These are phyloP conservation scores for Lecanosticta acicola DNA, from an alignment of 2,329 filamentous ascomycete species.

Conservation along the genomic window DNA sequence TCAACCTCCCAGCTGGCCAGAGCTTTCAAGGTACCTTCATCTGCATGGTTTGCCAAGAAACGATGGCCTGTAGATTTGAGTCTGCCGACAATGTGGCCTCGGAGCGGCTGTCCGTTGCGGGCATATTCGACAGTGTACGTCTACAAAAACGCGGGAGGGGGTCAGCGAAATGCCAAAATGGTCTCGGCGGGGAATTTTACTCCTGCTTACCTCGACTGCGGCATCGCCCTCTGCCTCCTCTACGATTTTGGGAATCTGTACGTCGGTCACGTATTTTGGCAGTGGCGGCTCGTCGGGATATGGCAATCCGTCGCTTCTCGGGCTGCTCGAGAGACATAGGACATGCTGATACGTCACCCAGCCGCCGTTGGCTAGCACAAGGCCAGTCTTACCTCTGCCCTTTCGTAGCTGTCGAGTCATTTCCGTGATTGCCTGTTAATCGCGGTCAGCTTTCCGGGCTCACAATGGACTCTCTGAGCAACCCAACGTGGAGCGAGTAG, in stretches of 20 bases:
- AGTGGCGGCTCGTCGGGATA: constrained; percentile 49
- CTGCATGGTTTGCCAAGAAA: constrained; percentile 54
- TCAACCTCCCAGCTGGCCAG: constrained; percentile 43
- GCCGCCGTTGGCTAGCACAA: constrained; percentile 62
- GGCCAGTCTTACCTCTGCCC: constrained; percentile 44
- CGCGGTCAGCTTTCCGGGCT: too few relatives aligned
- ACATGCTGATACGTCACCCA: constrained; percentile 61
- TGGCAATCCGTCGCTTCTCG: constrained; percentile 33
- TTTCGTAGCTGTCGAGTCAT: constrained; percentile 51
- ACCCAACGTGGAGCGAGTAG: constrained; percentile 60
- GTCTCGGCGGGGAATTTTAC: too few relatives aligned
- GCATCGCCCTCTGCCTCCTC: constrained; percentile 47
- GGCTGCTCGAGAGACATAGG: constrained; percentile 50
- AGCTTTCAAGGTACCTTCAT: constrained; percentile 44
- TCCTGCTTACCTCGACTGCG: constrained; percentile 50
- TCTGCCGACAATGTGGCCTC: constrained; percentile 50
- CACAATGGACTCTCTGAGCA: neutral
- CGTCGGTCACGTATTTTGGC: constrained; percentile 38
- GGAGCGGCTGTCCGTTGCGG: constrained; percentile 45
- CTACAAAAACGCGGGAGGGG: too few relatives aligned
- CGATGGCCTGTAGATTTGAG: constrained; percentile 43
- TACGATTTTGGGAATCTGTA: constrained; percentile 38
- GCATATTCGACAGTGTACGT: constrained; percentile 57
- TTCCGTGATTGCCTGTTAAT: constrained; percentile 45
- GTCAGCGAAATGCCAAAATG: too few relatives aligned